Percentiles rank a stretch among this genome's conserved stretches.
Conservation (phyloP, 2,329 filamentous ascomycete genomes). For the Calonectria hawksworthii region DNA sequence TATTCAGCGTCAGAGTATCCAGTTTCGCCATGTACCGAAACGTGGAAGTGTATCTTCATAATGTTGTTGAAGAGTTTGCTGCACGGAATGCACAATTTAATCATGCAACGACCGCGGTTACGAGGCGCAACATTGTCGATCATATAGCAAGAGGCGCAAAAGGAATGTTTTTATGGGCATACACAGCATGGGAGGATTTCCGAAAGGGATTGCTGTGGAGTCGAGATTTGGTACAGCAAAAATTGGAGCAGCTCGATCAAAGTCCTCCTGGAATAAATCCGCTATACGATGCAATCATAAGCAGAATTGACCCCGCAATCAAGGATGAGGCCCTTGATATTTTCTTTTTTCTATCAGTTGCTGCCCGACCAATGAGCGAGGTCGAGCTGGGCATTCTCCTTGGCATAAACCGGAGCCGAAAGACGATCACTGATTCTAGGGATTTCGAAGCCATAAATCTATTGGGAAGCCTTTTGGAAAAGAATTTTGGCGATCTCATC, state of each 20-base stretch:
- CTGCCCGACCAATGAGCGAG: constrained; percentile 10
- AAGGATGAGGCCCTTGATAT: not conserved
- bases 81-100: not conserved
- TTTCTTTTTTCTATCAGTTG: constrained; percentile 3
- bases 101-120: not conserved
- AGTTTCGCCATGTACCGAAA: not conserved
- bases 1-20: not conserved
- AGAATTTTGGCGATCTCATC: not conserved
- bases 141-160: not conserved
- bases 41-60: not conserved
- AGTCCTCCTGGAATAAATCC: not conserved
- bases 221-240: not conserved
- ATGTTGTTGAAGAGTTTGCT: not conserved
- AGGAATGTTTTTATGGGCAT: constrained; percentile 18
- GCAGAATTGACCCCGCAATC: not conserved
- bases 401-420: not conserved
- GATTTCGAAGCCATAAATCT: not conserved
- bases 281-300: constrained; percentile 5
- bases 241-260: not conserved
- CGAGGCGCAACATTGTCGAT: not conserved
- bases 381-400: constrained; percentile 4
- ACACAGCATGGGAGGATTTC: constrained; percentile 18
- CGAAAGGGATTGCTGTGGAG: constrained; percentile 7
- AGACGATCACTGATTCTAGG: not conserved
- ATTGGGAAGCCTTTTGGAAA: not conserved